Evolutionary conservation across 2,329 filamentous ascomycete genomes (phyloP).

Genomic region (Colletotrichum tamarilloi): DNA sequence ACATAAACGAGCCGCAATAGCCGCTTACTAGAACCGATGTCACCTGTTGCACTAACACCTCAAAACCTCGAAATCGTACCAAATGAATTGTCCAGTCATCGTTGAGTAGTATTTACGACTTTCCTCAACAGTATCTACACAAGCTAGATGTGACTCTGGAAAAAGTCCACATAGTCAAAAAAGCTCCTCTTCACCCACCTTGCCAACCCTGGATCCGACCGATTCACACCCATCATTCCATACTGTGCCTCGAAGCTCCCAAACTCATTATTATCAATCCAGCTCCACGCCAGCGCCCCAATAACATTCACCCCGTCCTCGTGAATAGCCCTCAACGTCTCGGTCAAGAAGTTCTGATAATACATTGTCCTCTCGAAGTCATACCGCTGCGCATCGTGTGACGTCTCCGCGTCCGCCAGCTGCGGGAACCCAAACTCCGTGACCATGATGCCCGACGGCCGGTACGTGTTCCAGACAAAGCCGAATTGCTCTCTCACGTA

Average conservation of each 20-base stretch:
- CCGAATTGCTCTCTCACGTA: conserved; percentile 67
- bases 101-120: not conserved
- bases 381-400: conserved; percentile 57
- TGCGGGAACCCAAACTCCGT: conserved; percentile 70
- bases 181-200: conserved; percentile 67
- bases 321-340: conserved; percentile 65
- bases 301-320: conserved; percentile 66
- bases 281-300: conserved; percentile 65
- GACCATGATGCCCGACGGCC: conserved; percentile 50
- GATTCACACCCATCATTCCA: conserved; percentile 67
- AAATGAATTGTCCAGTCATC: not conserved
- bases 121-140: not conserved
- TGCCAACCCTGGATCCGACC: conserved; percentile 55
- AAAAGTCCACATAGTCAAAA: conserved; percentile 67
- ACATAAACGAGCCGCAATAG: not conserved
- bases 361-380: conserved; percentile 65
- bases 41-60: too few species aligned
- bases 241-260: conserved; percentile 66
- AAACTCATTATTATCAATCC: conserved; percentile 67
- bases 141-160: conserved; percentile 38
- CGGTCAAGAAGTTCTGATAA: conserved; percentile 64
- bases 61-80: too few species aligned
- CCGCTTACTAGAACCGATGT: not conserved
- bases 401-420: conserved; percentile 55
- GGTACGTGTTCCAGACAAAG: conserved; percentile 71